Percentiles rank a stretch among this genome's conserved stretches.
These are phyloP conservation scores for Suhomyces pyralidae DNA, from an alignment of 805 yeast genomes.

Conservation along the genomic window DNA sequence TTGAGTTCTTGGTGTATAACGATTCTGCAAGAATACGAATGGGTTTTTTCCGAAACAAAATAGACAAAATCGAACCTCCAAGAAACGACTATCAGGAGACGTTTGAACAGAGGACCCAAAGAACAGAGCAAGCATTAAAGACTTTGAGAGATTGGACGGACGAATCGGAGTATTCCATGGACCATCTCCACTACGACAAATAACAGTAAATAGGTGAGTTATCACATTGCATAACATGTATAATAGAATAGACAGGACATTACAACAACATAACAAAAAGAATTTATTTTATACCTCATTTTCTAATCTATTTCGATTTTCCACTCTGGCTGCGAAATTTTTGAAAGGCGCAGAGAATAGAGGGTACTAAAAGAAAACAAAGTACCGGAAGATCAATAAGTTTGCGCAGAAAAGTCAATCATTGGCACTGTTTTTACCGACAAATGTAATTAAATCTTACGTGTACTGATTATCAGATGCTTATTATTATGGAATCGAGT, in stretches of 20 bases:
- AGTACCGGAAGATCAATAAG: too few relatives aligned
- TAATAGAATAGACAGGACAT: background rate
- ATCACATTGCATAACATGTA: background rate
- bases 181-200: background rate
- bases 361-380: too few relatives aligned
- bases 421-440: too few relatives aligned
- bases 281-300: background rate
- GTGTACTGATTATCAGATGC: too few relatives aligned
- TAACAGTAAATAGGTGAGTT: background rate
- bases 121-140: conserved; percentile 23
- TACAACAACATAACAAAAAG: background rate
- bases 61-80: conserved; percentile 20
- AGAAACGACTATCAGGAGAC: conserved; percentile 16
- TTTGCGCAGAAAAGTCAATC: too few relatives aligned
- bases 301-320: too few relatives aligned
- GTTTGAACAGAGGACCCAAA: conserved; percentile 18
- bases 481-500: too few relatives aligned
- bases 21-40: conserved; percentile 17
- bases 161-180: background rate
- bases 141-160: conserved; percentile 5
- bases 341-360: background rate
- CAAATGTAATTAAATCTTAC: too few relatives aligned
- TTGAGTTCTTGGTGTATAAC: conserved; percentile 26
- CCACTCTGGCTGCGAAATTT: background rate
- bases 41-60: conserved; percentile 19